Evolutionary conservation across 345 rosid genomes (phyloP), one percentile per base, ranked within the genome.

Genomic region (Eutrema japonicum): DNA sequence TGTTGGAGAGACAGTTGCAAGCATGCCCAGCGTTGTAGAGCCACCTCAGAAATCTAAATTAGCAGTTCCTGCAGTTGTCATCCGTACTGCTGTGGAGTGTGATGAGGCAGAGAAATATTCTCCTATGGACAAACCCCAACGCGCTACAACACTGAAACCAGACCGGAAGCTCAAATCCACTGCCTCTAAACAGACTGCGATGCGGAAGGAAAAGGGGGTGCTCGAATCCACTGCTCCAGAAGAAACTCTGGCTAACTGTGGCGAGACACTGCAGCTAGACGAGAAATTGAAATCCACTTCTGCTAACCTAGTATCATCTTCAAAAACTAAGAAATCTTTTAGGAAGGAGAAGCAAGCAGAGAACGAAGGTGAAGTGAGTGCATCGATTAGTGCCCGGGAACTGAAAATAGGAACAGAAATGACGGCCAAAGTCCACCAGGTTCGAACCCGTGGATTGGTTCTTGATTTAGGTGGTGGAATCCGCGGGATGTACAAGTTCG

Each of bases 381-480:
- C 64, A 58, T 52, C 81, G 32, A 6, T 77, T 52, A 82, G 71
- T 63, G 75, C 87, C 10, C 75, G 75, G 70, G 82, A 71, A 7
- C 79, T 95, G 83, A 88, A 88, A 82, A 64, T 92, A 61, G 97
- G 92, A 75, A 81, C 84, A 41, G 85, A 84, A 80, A 70, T 83
- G 56, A 61, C 79, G 11, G 96, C 96, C 49, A 87, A 83, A 81
- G 85, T 92, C 51, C 66, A 71, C 72, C 85, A 89, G 82, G 74
- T 90, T 68, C 92, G 95, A 38, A 47, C 85, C 0, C 91, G 38
- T 57, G 99, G 99, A 64, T 81, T 95, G 52, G 96, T 90, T 77
- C 96, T 90, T 80, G 96, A 95, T 74, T 77, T 95, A 89, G 97
- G 96, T 65, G 85, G 89, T 82, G 96, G 84, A 73, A 77, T 92